Conservation (phyloP, 176 grass and related monocot genomes). For the Chrysopogon serrulatus region DNA sequence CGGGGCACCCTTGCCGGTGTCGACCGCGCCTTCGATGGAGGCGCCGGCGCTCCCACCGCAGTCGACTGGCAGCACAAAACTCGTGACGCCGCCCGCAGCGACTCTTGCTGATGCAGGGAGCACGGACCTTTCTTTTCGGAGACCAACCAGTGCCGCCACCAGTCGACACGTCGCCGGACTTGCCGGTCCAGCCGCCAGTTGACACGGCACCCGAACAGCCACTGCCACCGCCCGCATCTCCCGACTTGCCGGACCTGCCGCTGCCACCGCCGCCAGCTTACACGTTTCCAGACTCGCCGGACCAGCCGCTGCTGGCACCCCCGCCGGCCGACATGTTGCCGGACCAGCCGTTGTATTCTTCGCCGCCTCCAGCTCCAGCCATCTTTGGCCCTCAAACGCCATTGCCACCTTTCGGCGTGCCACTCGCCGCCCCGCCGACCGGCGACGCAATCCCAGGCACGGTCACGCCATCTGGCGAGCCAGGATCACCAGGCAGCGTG, state of each 20-base stretch:
- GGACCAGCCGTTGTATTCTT: conserved; percentile 15
- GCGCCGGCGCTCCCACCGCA: not conserved
- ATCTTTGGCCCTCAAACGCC: not conserved
- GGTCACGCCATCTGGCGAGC: not conserved
- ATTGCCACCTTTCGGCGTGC: conserved; percentile 9
- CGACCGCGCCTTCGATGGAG: not conserved
- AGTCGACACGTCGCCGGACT: not conserved
- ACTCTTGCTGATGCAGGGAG: conserved; percentile 22
- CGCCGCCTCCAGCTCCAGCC: conserved; percentile 18
- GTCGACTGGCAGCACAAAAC: not conserved
- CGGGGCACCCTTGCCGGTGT: conserved; percentile 17
- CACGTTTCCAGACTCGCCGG: not conserved
- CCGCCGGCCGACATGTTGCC: not conserved
- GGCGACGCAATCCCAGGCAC: not conserved
- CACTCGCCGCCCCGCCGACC: not conserved
- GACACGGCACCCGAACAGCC: conserved; percentile 13
- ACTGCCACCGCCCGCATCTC: not conserved
- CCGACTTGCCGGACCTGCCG: not conserved
- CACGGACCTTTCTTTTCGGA: conserved; percentile 9
- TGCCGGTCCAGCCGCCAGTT: conserved; percentile 12
- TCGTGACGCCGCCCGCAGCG: conserved; percentile 13
- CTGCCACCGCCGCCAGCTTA: conserved; percentile 3
- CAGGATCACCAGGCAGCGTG: not conserved
- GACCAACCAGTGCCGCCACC: conserved; percentile 23
- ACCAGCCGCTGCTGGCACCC: conserved; percentile 17